Evolutionary conservation across 1,284 basidiomycete species (phyloP).

Genomic region (Cutaneotrichosporon arboriforme): DNA sequence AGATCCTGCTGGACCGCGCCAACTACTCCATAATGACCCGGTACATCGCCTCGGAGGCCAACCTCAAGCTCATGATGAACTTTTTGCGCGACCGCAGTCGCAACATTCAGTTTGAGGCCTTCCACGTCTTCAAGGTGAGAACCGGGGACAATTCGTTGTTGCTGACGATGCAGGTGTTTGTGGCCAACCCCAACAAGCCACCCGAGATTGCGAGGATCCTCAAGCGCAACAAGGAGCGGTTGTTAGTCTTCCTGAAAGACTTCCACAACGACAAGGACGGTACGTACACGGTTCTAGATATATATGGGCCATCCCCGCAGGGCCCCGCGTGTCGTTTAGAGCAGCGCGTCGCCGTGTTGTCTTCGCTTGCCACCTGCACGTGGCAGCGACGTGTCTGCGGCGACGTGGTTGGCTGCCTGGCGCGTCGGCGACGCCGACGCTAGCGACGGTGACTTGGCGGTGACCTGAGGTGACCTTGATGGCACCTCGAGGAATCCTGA

Average conservation of each 20-base stretch:
- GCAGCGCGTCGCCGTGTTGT: too few relatives aligned
- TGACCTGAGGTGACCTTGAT: too few relatives aligned
- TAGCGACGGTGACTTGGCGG: too few relatives aligned
- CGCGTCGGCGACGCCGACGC: too few relatives aligned
- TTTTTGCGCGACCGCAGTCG: conserved; percentile 92
- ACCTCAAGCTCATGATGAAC: conserved; percentile 99
- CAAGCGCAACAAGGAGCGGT: conserved; percentile 86
- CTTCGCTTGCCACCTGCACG: too few relatives aligned
- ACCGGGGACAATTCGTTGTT: background rate
- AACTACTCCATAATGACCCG: conserved; percentile 98
- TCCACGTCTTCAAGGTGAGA: conserved; percentile 96
- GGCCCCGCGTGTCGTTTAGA: background rate
- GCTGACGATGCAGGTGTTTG: conserved; percentile 68
- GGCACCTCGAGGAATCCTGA: too few relatives aligned
- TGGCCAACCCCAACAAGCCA: conserved; percentile 98
- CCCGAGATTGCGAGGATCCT: conserved; percentile 88
- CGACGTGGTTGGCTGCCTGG: too few relatives aligned
- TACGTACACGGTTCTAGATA: conserved; percentile 42
- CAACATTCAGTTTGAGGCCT: conserved; percentile 99
- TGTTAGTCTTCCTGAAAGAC: conserved; percentile 78
- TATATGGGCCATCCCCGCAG: background rate
- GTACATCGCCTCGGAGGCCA: conserved; percentile 85
- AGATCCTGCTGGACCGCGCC: conserved; percentile 92
- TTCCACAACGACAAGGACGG: conserved; percentile 99
- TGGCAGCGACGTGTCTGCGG: too few relatives aligned